Evolutionary conservation across 441 rosid species (phyloP), one percentile per base, ranked within the genome.

Genomic region (Pelargonium myrrhifolium): DNA sequence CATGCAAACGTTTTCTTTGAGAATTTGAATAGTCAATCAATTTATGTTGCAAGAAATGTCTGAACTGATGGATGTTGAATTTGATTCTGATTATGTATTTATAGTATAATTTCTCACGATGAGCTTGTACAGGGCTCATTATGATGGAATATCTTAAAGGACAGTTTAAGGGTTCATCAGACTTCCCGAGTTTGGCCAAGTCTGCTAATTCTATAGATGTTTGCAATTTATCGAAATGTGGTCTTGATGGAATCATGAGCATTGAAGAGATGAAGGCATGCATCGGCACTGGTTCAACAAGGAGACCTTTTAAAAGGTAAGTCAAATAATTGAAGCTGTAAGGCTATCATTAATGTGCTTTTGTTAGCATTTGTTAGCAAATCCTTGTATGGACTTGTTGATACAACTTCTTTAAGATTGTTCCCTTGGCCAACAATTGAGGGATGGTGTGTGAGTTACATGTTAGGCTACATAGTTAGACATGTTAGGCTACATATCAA

Each of bases 141-240:
- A 66, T 87, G 80, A 80, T 84, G 87, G 85, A 85, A 58, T 51
- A 60, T 72, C 26, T 74, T 17, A 79, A 76, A 72, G 85, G 20
- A 31, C 78, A 80, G 65, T 9, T 80, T 6, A 66, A 80, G 68
- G 79, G 74, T 67, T 79, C 66, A n/a, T 68, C 79, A 26, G 68
- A 61, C n/a, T 39, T 42, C 24, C 74, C 74, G 0, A 71, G 72
- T 45, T 68, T 69, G 51, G 71, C 53, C 3, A 71, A 75, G 51
- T 51, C 71, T 64, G 55, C 71, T 17, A 28, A 72, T 31, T 74
- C 76, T 66, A 65, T 79, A 35, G 81, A 78, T 61, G 65, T 64
- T 56, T 81, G 80, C 62, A 71, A 78, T 66, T 72, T 87, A 63
- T 65, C 80, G 61, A 80, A 82, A 56, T 37, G 28, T 26, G 63